phyloP scores from a whole-genome alignment of 2,329 filamentous ascomycete species.

The Claviceps arundinis region DNA sequence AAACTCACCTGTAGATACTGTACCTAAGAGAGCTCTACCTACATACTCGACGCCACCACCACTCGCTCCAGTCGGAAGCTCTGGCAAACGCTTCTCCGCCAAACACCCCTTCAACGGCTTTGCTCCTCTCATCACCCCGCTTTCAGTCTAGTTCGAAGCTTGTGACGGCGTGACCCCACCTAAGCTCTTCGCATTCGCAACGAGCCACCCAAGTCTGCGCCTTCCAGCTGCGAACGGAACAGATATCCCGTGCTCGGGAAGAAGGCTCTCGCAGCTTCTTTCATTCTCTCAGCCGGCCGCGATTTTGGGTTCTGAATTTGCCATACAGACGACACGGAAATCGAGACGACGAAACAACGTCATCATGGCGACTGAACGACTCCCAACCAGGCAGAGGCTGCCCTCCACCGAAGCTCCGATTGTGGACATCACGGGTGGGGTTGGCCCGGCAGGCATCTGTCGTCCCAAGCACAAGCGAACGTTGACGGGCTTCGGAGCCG shows the following conservation, averaged over 20 bases:
- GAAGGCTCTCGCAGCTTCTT: background rate
- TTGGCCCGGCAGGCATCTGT: conserved; percentile 72
- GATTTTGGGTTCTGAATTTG: too few species aligned
- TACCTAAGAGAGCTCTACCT: too few species aligned
- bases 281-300: background rate
- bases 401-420: conserved; percentile 75
- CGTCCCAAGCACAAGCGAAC: conserved; percentile 95
- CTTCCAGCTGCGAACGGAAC: background rate
- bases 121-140: background rate
- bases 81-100: background rate
- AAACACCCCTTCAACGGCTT: background rate
- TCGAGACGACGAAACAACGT: background rate
- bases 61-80: background rate
- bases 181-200: background rate
- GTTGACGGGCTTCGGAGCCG: conserved; percentile 81
- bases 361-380: conserved; percentile 21
- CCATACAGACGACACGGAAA: too few species aligned
- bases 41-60: too few species aligned
- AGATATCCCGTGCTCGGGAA: background rate
- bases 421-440: conserved; percentile 70
- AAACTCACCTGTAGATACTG: too few species aligned
- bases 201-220: background rate
- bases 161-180: background rate
- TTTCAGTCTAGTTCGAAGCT: background rate
- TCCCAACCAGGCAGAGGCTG: conserved; percentile 57